Conservation (phyloP, 495 filamentous ascomycete genomes). For the Penicillium paxilli region DNA sequence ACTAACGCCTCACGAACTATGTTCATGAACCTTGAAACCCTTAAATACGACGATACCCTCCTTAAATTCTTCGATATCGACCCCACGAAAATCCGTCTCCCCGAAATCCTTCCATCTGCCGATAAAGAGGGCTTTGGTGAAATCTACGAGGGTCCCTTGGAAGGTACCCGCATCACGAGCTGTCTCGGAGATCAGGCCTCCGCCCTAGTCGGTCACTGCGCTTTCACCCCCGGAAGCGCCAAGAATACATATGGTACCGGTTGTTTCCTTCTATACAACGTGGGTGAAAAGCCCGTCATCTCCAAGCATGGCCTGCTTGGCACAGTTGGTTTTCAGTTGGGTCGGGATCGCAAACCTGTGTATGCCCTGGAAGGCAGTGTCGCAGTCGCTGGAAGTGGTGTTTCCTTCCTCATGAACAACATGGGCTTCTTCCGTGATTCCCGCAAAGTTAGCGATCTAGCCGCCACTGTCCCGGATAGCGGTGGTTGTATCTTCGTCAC, state of each 20-base stretch:
- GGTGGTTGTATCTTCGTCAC: slow-evolving; percentile 94
- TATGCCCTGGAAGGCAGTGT: slow-evolving; percentile 94
- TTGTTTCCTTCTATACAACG: slow-evolving; percentile 94
- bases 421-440: slow-evolving; percentile 79
- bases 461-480: slow-evolving; percentile 79
- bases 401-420: slow-evolving; percentile 91
- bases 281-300: slow-evolving; percentile 85
- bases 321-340: slow-evolving; percentile 80
- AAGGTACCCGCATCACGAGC: slow-evolving; percentile 78
- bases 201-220: slow-evolving; percentile 89
- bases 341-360: slow-evolving; percentile 64
- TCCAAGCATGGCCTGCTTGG: slow-evolving; percentile 86
- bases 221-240: slow-evolving; percentile 80
- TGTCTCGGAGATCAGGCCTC: slow-evolving; percentile 92
- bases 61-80: slow-evolving; percentile 84
- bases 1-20: slow-evolving; percentile 94
- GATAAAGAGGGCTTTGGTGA: slow-evolving; percentile 73
- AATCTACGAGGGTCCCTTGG: slow-evolving; percentile 64
- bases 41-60: slow-evolving; percentile 81
- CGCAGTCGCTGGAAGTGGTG: slow-evolving; percentile 85
- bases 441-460: slow-evolving; percentile 78
- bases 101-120: slow-evolving; percentile 85
- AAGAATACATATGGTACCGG: slow-evolving; percentile 98
- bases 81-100: slow-evolving; percentile 70
- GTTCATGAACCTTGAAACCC: slow-evolving; percentile 90